Evolutionary conservation across 1,139 yeast species (phyloP).

Genomic region (Blastobotrys aristatus): DNA sequence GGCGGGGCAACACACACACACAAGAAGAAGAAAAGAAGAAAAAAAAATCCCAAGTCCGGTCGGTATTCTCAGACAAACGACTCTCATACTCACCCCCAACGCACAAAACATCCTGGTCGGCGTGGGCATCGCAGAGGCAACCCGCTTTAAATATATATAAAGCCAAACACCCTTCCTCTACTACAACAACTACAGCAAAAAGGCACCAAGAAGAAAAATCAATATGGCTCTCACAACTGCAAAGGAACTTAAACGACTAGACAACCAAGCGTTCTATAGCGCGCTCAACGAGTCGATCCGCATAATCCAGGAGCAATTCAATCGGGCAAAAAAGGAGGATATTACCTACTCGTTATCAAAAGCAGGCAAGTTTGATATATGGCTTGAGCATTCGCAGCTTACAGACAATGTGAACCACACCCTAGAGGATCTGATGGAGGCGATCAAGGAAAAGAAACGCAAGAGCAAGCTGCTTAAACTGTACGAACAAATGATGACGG

Average conservation of each 20-base stretch:
- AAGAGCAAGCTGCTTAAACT: conserved; percentile 10
- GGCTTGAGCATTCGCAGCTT: conserved; percentile 13
- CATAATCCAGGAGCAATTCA: conserved; percentile 6
- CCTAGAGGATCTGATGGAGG: conserved; percentile 10
- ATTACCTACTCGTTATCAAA: conserved; percentile 12
- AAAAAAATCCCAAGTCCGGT: background rate
- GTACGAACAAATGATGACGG: conserved; percentile 7
- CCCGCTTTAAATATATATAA: background rate
- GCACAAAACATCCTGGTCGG: background rate
- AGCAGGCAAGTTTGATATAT: conserved; percentile 12
- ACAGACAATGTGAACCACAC: conserved; percentile 9
- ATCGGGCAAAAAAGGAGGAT: conserved; percentile 8
- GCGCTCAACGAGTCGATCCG: conserved; percentile 6
- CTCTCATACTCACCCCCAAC: too few relatives aligned
- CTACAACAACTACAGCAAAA: too few relatives aligned
- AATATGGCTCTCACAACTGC: conserved; percentile 8
- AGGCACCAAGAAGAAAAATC: too few relatives aligned
- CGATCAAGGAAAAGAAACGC: conserved; percentile 10
- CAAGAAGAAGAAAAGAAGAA: background rate
- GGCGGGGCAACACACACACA: background rate
- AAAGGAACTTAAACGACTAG: conserved; percentile 6
- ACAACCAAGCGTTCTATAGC: conserved; percentile 5
- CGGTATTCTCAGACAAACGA: background rate
- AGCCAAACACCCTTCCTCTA: too few relatives aligned
- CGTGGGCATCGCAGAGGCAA: background rate